A percentile compares a stretch with the other conserved stretches of the same genome.
phyloP scores from a whole-genome alignment of 164 flowering plant genomes.

The Vitis cinerea region DNA sequence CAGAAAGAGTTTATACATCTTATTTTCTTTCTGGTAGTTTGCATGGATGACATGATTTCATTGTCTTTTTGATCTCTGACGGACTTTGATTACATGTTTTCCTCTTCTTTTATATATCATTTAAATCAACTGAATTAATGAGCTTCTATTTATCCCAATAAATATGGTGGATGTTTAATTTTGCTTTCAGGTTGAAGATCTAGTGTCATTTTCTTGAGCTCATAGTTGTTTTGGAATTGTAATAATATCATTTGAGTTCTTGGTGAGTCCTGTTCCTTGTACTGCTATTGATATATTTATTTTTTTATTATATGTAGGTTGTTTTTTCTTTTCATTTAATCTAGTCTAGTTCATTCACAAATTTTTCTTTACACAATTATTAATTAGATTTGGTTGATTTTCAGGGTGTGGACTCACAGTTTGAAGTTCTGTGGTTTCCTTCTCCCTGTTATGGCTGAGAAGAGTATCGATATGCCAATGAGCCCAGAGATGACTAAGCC shows the following conservation, averaged over 20 bases:
- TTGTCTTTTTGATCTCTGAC: too few species aligned
- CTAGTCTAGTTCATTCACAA: not conserved
- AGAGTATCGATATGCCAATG: slow-evolving; percentile 18
- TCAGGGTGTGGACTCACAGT: slow-evolving; percentile 14
- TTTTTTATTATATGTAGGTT: not conserved
- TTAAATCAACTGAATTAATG: too few species aligned
- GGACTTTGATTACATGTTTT: too few species aligned
- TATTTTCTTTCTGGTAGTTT: too few species aligned
- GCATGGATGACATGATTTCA: too few species aligned
- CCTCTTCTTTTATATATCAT: too few species aligned
- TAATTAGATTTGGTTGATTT: slow-evolving; percentile 6
- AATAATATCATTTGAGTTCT: not conserved
- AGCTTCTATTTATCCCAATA: not conserved
- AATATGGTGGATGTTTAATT: not conserved
- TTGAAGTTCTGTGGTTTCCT: slow-evolving; percentile 4
- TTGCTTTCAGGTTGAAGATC: slow-evolving; percentile 5
- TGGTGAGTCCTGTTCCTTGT: slow-evolving; percentile 7
- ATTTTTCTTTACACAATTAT: not conserved
- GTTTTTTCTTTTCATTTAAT: not conserved
- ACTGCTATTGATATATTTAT: not conserved
- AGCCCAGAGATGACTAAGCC: slow-evolving; percentile 18
- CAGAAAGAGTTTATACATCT: too few species aligned
- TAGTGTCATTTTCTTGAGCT: slow-evolving; percentile 1
- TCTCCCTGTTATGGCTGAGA: slow-evolving; percentile 30
- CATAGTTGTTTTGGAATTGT: not conserved